A percentile compares a stretch with the other conserved stretches of the same genome.
Evolutionary conservation across 805 yeast species (phyloP).

Genomic region (Scheffersomyces coipomensis): DNA sequence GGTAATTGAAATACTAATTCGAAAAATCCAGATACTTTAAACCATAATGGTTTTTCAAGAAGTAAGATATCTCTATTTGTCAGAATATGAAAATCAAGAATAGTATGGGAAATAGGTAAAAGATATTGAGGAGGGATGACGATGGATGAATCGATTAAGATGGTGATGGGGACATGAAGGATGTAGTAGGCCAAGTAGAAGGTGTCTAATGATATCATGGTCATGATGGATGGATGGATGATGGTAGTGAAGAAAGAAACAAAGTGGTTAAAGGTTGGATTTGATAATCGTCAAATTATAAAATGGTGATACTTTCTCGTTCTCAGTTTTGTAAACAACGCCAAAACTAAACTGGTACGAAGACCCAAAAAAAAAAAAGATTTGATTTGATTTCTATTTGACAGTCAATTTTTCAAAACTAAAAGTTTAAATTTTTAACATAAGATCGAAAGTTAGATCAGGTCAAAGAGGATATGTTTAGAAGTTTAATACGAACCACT

Average conservation of each 20-base stretch:
- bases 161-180: conserved; percentile 72
- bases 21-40: conserved; percentile 63
- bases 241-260: no score
- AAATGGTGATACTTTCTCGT: no score
- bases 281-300: no score
- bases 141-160: conserved; percentile 71
- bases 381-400: no score
- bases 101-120: conserved; percentile 43
- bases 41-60: conserved; percentile 64
- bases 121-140: conserved; percentile 57
- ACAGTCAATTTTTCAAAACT: no score
- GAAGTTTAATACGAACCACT: neutral
- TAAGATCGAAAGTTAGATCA: no score
- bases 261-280: no score
- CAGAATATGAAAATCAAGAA: conserved; percentile 59
- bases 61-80: conserved; percentile 73
- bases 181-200: conserved; percentile 53
- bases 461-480: neutral
- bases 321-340: no score
- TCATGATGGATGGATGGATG: no score
- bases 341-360: no score
- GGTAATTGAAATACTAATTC: conserved; percentile 83
- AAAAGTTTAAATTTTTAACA: no score
- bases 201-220: conserved; percentile 24
- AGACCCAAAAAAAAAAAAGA: no score